Evolutionary conservation across 768 basidiomycete genomes (phyloP).

Genomic region (Chlorophyllum brunneum): DNA sequence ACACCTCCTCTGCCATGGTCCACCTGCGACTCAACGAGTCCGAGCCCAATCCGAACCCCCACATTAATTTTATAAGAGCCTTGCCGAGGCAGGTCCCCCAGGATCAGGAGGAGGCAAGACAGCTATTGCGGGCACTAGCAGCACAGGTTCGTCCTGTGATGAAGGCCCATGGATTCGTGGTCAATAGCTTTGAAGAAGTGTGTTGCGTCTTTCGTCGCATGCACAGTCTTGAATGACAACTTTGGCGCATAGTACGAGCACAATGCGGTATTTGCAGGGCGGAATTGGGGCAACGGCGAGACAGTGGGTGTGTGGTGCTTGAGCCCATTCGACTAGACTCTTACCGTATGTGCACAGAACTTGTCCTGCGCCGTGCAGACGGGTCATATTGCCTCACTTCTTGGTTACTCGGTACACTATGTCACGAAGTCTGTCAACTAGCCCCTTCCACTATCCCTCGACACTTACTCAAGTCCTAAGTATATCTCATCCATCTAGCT

Average conservation of each 20-base stretch:
- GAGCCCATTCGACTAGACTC: neutral
- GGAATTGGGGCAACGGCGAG: constrained; percentile 86
- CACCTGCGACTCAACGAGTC: constrained; percentile 66
- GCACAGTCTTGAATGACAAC: constrained; percentile 1
- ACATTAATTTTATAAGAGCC: constrained; percentile 72
- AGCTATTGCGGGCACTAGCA: constrained; percentile 73
- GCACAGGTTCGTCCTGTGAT: constrained; percentile 83
- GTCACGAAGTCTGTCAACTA: constrained; percentile 65
- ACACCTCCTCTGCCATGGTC: constrained; percentile 68
- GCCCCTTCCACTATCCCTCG: neutral
- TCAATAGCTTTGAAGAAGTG: constrained; percentile 85
- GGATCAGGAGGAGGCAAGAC: constrained; percentile 59
- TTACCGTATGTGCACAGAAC: constrained; percentile 41
- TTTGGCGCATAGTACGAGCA: constrained; percentile 83
- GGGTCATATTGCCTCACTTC: constrained; percentile 60
- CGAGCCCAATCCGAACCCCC: constrained; percentile 69
- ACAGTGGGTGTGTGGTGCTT: constrained; percentile 58
- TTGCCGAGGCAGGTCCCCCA: constrained; percentile 38
- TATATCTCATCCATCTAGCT: too few species aligned
- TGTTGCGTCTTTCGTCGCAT: constrained; percentile 5
- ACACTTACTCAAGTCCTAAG: constrained; percentile 9
- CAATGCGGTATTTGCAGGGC: constrained; percentile 73
- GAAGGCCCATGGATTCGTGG: constrained; percentile 70
- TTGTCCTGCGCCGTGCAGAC: constrained; percentile 62
- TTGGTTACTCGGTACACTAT: constrained; percentile 74